Base-by-base conservation (phyloP, 768 basidiomycete genomes). In the Leccinum variicolor region DNA sequence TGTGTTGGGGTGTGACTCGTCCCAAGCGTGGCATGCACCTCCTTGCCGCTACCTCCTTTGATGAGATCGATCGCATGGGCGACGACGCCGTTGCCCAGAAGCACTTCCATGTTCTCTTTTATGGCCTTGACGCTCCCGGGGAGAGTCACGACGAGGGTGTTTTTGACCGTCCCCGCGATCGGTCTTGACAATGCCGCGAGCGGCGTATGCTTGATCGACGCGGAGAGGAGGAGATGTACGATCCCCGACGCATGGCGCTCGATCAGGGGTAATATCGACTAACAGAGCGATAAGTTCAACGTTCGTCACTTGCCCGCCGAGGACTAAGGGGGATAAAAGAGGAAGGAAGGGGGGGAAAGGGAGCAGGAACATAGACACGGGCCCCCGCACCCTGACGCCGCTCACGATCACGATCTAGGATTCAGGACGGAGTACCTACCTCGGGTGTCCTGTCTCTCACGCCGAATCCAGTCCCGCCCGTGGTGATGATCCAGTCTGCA, bases 401-500 rank as follows among this genome's bases (percentile, higher is more conserved):
- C 41, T 19, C 19, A 11, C 19, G 41, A 43, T 43, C 11, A 43
- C 17, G 19, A 43, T 19, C 19, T 19, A 19, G 15, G 36, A 39
- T 17, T 6, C 36, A 39, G 41, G 41, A 43, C 11, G 39, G 26
- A 14, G 13, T 50, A 50, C 49, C 11, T 47, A 90, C 92, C 81
- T 96, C 92, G 39, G 93, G 93, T 4, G 93, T 96, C 46, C 78
- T 74, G 72, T 96, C 93, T 62, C 89, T 76, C 29, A 81, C 76
- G 1, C 92, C 89, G 65, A 94, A 93, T 7, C 93, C 93, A 1
- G 93, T 96, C 5, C 93, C 93, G 17, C 93, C 93, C 0, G 89
- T 90, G 6, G 90, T 90, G 61, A 96, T 76, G 57, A 94, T 80
- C 81, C 85, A 86, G 68, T 92, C 86, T 14, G 87, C 72, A n/a